These are phyloP conservation scores for Stachybotrys chartarum DNA, from an alignment of 2,329 filamentous ascomycete species.

Conservation along the genomic window DNA sequence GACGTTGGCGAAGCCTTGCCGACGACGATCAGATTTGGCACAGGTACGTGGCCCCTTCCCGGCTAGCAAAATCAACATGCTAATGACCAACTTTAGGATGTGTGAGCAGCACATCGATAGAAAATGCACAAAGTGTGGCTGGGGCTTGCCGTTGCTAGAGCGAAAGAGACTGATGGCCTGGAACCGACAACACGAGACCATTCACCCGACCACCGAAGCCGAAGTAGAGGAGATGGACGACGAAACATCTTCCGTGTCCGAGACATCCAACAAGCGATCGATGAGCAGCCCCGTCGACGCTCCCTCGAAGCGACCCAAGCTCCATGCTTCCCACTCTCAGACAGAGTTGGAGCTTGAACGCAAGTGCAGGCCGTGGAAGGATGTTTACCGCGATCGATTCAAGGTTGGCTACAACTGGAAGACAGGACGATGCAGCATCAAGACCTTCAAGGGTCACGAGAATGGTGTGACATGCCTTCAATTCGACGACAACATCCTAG, in stretches of 20 bases:
- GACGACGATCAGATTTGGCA: conserved; percentile 93
- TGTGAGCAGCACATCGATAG: conserved; percentile 94
- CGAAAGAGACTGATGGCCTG: conserved; percentile 80
- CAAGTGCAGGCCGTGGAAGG: conserved; percentile 75
- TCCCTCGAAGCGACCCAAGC: conserved; percentile 25
- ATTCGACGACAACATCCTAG: conserved; percentile 82
- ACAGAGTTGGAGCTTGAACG: conserved; percentile 34
- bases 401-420: conserved; percentile 98
- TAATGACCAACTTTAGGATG: conserved; percentile 42
- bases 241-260: conserved; percentile 10
- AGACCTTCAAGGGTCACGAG: conserved; percentile 74
- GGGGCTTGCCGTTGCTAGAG: conserved; percentile 86
- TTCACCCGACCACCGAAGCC: conserved; percentile 14
- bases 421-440: conserved; percentile 80
- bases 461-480: conserved; percentile 58
- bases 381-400: conserved; percentile 91
- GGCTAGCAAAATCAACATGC: no score
- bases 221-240: conserved; percentile 14
- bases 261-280: conserved; percentile 25
- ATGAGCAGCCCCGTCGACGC: conserved; percentile 20
- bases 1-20: conserved; percentile 80
- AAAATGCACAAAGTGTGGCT: conserved; percentile 92
- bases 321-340: conserved; percentile 9
- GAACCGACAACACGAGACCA: conserved; percentile 70
- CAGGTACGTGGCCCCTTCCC: no score